Conservation (phyloP, 768 basidiomycete species). For the Agrocybe pediades region DNA sequence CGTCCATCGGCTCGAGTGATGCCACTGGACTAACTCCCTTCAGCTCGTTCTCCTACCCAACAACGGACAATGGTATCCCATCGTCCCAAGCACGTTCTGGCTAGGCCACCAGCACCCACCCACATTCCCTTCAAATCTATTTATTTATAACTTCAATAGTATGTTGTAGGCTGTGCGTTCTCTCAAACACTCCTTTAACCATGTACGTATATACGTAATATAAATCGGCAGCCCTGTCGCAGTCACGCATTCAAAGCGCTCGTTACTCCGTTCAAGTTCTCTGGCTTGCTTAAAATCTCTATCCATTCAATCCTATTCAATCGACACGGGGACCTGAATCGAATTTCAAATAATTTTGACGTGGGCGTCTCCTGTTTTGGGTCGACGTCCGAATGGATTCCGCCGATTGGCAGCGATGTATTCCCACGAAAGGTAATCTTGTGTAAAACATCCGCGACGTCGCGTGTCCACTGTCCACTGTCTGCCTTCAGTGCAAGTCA, state of each 20-base stretch:
- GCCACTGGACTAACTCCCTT: background rate
- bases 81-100: background rate
- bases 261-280: no score
- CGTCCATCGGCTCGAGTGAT: background rate
- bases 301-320: background rate
- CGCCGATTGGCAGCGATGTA: no score
- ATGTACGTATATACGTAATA: background rate
- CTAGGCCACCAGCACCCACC: no score
- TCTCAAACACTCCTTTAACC: background rate
- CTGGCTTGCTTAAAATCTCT: background rate
- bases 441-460: no score
- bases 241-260: background rate
- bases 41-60: slow-evolving; percentile 2
- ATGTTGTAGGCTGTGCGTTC: background rate
- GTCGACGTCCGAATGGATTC: no score
- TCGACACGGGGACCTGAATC: background rate
- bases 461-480: no score
- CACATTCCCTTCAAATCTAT: background rate
- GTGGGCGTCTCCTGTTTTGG: no score
- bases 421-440: no score
- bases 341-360: no score
- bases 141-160: background rate
- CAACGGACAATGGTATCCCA: background rate
- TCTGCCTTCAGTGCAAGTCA: no score
- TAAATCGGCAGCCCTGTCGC: background rate